phyloP scores from a whole-genome alignment of 768 basidiomycete genomes.

The Sporobolomyces roseus region DNA sequence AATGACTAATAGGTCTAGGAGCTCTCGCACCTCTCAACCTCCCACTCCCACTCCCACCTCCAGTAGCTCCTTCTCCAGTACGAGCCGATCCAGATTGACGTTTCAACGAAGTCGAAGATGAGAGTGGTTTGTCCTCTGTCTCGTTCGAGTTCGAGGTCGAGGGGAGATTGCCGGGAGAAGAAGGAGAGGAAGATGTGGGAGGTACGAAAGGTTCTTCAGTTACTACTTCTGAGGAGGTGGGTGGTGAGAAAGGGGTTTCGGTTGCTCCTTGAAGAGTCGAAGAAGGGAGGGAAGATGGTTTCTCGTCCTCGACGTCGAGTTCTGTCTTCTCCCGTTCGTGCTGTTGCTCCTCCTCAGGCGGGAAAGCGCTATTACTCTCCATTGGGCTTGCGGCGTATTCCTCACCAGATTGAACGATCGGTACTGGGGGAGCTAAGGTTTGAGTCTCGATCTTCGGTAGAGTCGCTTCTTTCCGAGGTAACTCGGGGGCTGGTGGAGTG shows the following conservation, averaged over 20 bases:
- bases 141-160: neutral
- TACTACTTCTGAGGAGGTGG: neutral
- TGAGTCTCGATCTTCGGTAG: constrained; percentile 16
- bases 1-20: constrained; percentile 10
- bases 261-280: neutral
- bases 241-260: constrained; percentile 8
- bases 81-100: neutral
- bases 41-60: constrained; percentile 6
- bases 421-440: neutral
- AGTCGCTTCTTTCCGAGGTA: neutral
- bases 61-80: neutral
- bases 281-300: neutral
- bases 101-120: constrained; percentile 16
- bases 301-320: neutral
- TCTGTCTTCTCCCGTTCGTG: neutral
- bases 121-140: constrained; percentile 2
- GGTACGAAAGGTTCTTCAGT: neutral
- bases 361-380: neutral
- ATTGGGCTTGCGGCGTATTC: constrained; percentile 22
- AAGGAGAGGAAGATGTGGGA: neutral
- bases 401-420: neutral
- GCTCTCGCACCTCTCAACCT: constrained; percentile 28
- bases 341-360: neutral
- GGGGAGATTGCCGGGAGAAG: neutral
- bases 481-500: neutral